phyloP scores from a whole-genome alignment of 2,329 filamentous ascomycete genomes.

The Exophiala sp. region DNA sequence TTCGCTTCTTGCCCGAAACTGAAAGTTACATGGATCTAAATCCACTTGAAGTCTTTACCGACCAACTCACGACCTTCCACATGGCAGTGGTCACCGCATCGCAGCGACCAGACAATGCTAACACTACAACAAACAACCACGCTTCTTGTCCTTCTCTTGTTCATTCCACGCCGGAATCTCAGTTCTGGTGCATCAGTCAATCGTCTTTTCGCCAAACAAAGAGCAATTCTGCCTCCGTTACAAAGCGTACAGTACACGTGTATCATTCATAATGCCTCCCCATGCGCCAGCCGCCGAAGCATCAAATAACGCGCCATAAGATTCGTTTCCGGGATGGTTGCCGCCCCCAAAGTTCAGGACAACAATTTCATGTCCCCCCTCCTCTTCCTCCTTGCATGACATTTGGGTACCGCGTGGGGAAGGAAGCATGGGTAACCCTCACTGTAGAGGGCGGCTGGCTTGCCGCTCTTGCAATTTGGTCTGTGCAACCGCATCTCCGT shows the following conservation, averaged over 20 bases:
- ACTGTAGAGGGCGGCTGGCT: slow-evolving; percentile 56
- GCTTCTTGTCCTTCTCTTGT: neutral
- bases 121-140: too few relatives aligned
- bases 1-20: too few relatives aligned
- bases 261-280: slow-evolving; percentile 8
- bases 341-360: too few relatives aligned
- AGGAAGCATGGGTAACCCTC: slow-evolving; percentile 29
- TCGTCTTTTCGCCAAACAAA: slow-evolving; percentile 3
- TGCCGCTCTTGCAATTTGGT: slow-evolving; percentile 70
- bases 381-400: neutral
- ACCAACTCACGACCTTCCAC: neutral
- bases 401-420: too few relatives aligned
- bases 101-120: neutral
- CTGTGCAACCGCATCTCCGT: slow-evolving; percentile 79
- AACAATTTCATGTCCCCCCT: too few relatives aligned
- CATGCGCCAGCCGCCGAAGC: neutral
- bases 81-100: neutral
- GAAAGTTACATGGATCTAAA: too few relatives aligned
- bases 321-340: too few relatives aligned
- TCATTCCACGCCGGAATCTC: too few relatives aligned
- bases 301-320: too few relatives aligned
- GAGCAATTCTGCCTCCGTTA: slow-evolving; percentile 13
- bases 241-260: slow-evolving; percentile 17
- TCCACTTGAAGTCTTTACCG: too few relatives aligned
- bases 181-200: neutral